These are phyloP conservation scores for Elsinoe ampelina DNA, from an alignment of 2,329 filamentous ascomycete species.

Conservation along the genomic window DNA sequence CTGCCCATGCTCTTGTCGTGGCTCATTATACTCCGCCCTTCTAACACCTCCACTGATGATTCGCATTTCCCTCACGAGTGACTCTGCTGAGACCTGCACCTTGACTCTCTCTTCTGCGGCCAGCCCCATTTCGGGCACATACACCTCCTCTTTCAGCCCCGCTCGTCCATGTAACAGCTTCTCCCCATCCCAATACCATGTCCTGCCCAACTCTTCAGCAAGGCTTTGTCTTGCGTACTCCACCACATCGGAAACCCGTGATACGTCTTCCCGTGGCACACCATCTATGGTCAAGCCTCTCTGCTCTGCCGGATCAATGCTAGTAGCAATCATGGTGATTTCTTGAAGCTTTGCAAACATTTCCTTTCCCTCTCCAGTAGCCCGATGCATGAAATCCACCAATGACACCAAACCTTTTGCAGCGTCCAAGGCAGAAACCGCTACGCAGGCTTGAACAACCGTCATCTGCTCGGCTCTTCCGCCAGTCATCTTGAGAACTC, in stretches of 20 bases:
- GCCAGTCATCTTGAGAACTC: no score
- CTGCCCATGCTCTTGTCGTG: not conserved
- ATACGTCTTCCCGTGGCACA: no score
- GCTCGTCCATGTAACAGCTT: not conserved
- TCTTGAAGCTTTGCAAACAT: not conserved
- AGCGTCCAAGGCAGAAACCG: not conserved
- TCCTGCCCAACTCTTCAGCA: not conserved
- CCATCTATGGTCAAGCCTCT: not conserved
- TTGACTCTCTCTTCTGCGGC: not conserved
- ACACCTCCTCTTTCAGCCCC: not conserved
- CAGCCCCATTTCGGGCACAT: not conserved
- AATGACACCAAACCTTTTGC: not conserved
- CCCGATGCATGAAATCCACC: not conserved
- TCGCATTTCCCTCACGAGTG: not conserved
- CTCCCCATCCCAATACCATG: not conserved
- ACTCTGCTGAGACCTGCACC: not conserved
- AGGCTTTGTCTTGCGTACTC: constrained; percentile 1
- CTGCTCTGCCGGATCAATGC: not conserved
- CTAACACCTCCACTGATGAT: not conserved
- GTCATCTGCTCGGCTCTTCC: not conserved
- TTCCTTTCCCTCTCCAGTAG: not conserved
- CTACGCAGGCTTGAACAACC: not conserved
- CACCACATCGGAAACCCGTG: not conserved
- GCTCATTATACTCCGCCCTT: not conserved
- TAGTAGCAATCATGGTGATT: not conserved